Evolutionary conservation across 352 stramenopile species (phyloP).

Genomic region (Pythium brassicae): DNA sequence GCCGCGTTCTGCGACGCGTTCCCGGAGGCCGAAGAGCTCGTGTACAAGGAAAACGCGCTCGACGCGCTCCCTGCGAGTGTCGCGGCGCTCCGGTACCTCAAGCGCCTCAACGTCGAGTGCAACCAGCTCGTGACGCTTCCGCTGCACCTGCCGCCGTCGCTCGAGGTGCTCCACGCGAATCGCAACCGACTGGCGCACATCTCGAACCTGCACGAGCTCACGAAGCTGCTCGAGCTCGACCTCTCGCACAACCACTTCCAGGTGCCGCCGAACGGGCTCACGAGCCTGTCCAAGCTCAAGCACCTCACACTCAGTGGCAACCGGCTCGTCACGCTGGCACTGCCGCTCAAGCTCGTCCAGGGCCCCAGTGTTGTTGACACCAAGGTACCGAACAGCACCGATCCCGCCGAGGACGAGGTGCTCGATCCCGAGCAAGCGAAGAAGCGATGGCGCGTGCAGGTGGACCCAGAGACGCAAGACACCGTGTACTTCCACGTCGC

Average conservation of each 20-base stretch:
- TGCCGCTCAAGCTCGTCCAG: slow-evolving; percentile 28
- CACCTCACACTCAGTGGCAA: slow-evolving; percentile 45
- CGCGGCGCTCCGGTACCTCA: slow-evolving; percentile 27
- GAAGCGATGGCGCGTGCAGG: slow-evolving; percentile 51
- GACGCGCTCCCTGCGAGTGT: slow-evolving; percentile 27
- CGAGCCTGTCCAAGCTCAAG: slow-evolving; percentile 35
- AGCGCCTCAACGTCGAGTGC: slow-evolving; percentile 41
- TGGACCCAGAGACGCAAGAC: slow-evolving; percentile 40
- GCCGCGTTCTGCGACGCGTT: slow-evolving; percentile 49
- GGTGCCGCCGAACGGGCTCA: slow-evolving; percentile 45
- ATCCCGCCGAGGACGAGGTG: slow-evolving; percentile 7
- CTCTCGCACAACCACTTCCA: slow-evolving; percentile 63
- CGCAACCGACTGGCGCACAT: slow-evolving; percentile 54
- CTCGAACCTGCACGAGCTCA: slow-evolving; percentile 42
- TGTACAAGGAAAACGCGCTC: slow-evolving; percentile 70
- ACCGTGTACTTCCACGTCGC: slow-evolving; percentile 51
- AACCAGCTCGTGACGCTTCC: slow-evolving; percentile 55
- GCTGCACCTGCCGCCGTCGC: slow-evolving; percentile 26
- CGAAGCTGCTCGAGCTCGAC: slow-evolving; percentile 42
- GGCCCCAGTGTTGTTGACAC: slow-evolving; percentile 1
- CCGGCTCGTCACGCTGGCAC: slow-evolving; percentile 56
- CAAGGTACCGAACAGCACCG: slow-evolving; percentile 13
- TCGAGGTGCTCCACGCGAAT: slow-evolving; percentile 30
- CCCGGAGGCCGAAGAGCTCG: slow-evolving; percentile 35
- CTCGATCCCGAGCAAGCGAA: slow-evolving; percentile 25